Percentiles rank a stretch among this genome's conserved stretches.
These are phyloP conservation scores for Fusarium verticillioides DNA, from an alignment of 2,329 filamentous ascomycete species.

Conservation along the genomic window DNA sequence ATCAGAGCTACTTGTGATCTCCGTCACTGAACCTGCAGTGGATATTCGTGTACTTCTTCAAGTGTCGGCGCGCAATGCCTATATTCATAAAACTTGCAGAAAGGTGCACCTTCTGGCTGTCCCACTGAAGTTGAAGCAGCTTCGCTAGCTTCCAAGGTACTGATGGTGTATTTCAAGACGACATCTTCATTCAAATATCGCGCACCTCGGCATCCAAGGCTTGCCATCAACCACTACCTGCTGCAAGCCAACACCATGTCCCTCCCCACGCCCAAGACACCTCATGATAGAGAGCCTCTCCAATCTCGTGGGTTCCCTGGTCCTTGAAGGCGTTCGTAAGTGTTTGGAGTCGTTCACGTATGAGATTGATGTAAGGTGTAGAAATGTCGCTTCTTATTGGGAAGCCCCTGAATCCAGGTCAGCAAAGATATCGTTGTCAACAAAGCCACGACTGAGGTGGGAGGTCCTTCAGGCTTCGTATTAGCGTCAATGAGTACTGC, in stretches of 20 bases:
- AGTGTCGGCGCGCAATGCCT: accelerated
- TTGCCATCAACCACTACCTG: accelerated
- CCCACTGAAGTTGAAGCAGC: accelerated
- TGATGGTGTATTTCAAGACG: background rate
- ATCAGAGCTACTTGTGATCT: accelerated
- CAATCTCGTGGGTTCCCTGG: accelerated
- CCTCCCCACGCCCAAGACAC: accelerated
- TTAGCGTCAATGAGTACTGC: accelerated
- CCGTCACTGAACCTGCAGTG: no score
- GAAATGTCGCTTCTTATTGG: background rate
- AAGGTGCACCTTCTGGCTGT: background rate
- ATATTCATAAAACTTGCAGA: no score
- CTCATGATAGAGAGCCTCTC: accelerated
- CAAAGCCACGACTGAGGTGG: no score
- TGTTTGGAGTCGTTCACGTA: accelerated
- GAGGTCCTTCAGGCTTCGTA: no score
- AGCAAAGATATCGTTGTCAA: accelerated
- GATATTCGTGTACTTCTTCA: background rate
- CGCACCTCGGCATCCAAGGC: accelerated
- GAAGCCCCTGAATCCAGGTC: background rate
- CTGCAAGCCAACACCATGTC: background rate
- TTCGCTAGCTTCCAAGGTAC: accelerated
- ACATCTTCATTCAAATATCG: accelerated
- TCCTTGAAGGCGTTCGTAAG: accelerated
- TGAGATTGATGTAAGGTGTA: accelerated